Conservation (phyloP, 2,329 filamentous ascomycete genomes). For the Alternaria sp. region DNA sequence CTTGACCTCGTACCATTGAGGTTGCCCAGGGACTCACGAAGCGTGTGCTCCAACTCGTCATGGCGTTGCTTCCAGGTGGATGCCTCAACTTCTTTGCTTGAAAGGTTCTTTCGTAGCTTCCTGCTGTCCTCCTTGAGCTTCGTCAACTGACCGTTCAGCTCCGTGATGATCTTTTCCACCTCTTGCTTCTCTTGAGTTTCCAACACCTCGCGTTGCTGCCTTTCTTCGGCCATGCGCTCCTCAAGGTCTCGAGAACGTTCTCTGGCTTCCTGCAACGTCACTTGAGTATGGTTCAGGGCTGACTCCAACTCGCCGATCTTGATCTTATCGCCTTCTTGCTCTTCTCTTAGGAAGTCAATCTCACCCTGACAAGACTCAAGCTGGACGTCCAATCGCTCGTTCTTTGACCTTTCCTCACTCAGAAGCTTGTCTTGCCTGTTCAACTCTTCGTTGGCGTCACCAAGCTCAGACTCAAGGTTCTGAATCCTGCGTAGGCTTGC, state of each 20-base stretch:
- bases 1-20: slow-evolving; percentile 85
- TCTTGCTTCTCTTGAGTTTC: slow-evolving; percentile 92
- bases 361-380: slow-evolving; percentile 92
- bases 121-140: slow-evolving; percentile 85
- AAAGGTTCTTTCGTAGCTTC: slow-evolving; percentile 81
- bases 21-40: slow-evolving; percentile 87
- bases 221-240: slow-evolving; percentile 77
- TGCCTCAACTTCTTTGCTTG: slow-evolving; percentile 85
- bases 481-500: slow-evolving; percentile 80
- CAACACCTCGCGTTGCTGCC: slow-evolving; percentile 85
- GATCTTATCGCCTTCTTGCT: slow-evolving; percentile 97
- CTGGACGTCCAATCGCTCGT: slow-evolving; percentile 85
- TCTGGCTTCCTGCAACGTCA: slow-evolving; percentile 82
- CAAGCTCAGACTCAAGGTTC: slow-evolving; percentile 81
- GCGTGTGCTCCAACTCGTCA: slow-evolving; percentile 86
- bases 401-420: slow-evolving; percentile 84
- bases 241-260: slow-evolving; percentile 66
- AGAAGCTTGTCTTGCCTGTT: slow-evolving; percentile 85
- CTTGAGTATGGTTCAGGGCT: slow-evolving; percentile 78
- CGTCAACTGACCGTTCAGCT: slow-evolving; percentile 85
- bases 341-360: slow-evolving; percentile 92
- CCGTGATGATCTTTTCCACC: slow-evolving; percentile 90
- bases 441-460: slow-evolving; percentile 84
- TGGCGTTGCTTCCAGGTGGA: slow-evolving; percentile 90
- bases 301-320: slow-evolving; percentile 94